Evolutionary conservation across 495 filamentous ascomycete species (phyloP).

Genomic region (Lasiosphaeria ovina): DNA sequence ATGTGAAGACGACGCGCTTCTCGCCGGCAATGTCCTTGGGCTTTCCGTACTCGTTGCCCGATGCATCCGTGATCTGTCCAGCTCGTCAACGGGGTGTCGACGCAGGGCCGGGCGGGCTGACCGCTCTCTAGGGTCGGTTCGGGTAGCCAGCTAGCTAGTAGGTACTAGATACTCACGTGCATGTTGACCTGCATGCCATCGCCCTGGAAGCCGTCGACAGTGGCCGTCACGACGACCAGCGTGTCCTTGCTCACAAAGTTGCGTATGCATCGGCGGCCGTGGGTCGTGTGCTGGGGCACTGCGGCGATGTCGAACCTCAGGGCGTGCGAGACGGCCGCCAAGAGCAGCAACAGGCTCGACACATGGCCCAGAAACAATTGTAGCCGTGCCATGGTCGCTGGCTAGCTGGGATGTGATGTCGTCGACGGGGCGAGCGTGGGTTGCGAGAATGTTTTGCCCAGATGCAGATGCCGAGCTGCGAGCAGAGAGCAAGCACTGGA

Average conservation of each 20-base stretch:
- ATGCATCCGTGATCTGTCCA: slow-evolving; percentile 78
- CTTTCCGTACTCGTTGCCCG: slow-evolving; percentile 91
- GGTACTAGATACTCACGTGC: slow-evolving; percentile 64
- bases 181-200: slow-evolving; percentile 95
- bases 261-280: slow-evolving; percentile 78
- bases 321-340: slow-evolving; percentile 59
- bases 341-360: slow-evolving; percentile 53
- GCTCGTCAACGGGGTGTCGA: background rate
- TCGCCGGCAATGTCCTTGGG: slow-evolving; percentile 91
- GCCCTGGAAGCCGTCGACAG: slow-evolving; percentile 75
- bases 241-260: slow-evolving; percentile 95
- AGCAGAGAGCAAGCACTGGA: too few species aligned
- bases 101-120: background rate
- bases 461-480: slow-evolving; percentile 2
- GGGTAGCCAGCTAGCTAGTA: too few species aligned
- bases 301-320: slow-evolving; percentile 93
- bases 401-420: slow-evolving; percentile 1
- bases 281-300: slow-evolving; percentile 56
- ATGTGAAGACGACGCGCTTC: slow-evolving; percentile 89
- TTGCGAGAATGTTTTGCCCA: slow-evolving; percentile 3
- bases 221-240: slow-evolving; percentile 97
- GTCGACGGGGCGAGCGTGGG: slow-evolving; percentile 1
- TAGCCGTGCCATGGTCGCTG: slow-evolving; percentile 30
- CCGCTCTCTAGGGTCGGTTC: too few species aligned
- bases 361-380: slow-evolving; percentile 46